Percentiles rank a stretch among this genome's conserved stretches.
Evolutionary conservation across 2,329 filamentous ascomycete species (phyloP).

Genomic region (Aspergillus udagawae): DNA sequence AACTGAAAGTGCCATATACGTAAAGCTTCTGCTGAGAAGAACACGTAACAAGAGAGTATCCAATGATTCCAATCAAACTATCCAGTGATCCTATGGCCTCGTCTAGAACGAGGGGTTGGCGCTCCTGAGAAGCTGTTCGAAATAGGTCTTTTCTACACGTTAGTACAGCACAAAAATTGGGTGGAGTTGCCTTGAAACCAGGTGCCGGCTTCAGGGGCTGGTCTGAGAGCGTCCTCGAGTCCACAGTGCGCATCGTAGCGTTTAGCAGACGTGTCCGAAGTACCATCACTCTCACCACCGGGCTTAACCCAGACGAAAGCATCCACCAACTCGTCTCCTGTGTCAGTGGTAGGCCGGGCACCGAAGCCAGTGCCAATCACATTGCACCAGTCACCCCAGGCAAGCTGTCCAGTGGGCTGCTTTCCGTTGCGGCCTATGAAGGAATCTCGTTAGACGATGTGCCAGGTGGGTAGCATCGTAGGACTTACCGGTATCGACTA

Average conservation of each 20-base stretch:
- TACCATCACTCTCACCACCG: slow-evolving; percentile 54
- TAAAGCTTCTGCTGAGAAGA: neutral
- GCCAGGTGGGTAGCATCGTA: neutral
- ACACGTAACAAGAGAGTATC: neutral
- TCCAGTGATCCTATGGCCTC: neutral
- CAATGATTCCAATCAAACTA: neutral
- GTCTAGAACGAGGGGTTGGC: slow-evolving; percentile 25
- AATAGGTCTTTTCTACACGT: slow-evolving; percentile 19
- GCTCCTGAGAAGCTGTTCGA: slow-evolving; percentile 25
- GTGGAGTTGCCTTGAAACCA: slow-evolving; percentile 52
- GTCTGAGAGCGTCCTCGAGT: slow-evolving; percentile 51
- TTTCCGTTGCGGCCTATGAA: slow-evolving; percentile 55
- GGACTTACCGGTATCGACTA: slow-evolving; percentile 48
- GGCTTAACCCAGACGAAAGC: slow-evolving; percentile 71
- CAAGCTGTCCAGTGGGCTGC: slow-evolving; percentile 53
- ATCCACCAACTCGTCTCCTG: slow-evolving; percentile 56
- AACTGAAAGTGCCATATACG: slow-evolving; percentile 2
- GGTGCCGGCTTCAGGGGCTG: slow-evolving; percentile 64
- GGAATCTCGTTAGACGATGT: neutral
- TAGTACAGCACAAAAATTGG: slow-evolving; percentile 8
- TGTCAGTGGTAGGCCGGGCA: slow-evolving; percentile 59
- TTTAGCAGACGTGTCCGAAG: slow-evolving; percentile 45
- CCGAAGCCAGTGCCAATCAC: slow-evolving; percentile 62
- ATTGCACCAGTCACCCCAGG: slow-evolving; percentile 68
- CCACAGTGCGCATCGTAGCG: slow-evolving; percentile 57